Evolutionary conservation across 495 filamentous ascomycete species (phyloP).

Genomic region (Darksidea phi): DNA sequence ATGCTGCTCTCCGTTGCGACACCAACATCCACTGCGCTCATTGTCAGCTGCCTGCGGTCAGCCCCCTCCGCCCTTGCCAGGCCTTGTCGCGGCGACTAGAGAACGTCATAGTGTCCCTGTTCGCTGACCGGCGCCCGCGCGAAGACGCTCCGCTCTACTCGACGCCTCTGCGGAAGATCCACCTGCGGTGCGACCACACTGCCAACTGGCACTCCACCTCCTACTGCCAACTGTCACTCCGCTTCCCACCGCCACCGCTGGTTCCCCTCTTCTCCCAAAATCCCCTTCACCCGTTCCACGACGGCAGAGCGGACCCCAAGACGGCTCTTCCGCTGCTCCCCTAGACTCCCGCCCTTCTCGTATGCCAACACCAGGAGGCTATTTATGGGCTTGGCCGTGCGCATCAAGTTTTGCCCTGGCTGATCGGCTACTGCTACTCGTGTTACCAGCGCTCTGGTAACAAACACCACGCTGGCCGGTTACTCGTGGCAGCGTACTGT

Average conservation of each 20-base stretch:
- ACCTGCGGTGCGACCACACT: no score
- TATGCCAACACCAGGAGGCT: background rate
- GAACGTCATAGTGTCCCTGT: background rate
- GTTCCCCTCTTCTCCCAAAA: background rate
- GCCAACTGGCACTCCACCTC: no score
- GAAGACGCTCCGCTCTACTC: no score
- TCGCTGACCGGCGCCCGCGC: background rate
- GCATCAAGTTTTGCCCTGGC: background rate
- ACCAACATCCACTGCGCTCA: background rate
- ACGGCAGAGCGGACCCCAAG: background rate
- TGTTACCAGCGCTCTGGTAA: constrained; percentile 7
- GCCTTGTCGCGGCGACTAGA: background rate
- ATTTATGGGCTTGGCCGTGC: constrained; percentile 9
- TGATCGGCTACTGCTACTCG: constrained; percentile 12
- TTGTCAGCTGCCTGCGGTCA: background rate
- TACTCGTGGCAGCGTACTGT: background rate
- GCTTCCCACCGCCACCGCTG: background rate
- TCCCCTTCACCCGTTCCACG: background rate
- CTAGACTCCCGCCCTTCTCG: background rate
- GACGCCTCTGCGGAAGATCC: no score
- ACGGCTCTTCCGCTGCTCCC: background rate
- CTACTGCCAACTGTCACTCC: background rate
- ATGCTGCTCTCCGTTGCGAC: background rate
- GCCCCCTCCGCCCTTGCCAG: background rate
- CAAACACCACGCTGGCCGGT: background rate